Conservation (phyloP, 140 eudicot genomes). For the Cichorium intybus region DNA sequence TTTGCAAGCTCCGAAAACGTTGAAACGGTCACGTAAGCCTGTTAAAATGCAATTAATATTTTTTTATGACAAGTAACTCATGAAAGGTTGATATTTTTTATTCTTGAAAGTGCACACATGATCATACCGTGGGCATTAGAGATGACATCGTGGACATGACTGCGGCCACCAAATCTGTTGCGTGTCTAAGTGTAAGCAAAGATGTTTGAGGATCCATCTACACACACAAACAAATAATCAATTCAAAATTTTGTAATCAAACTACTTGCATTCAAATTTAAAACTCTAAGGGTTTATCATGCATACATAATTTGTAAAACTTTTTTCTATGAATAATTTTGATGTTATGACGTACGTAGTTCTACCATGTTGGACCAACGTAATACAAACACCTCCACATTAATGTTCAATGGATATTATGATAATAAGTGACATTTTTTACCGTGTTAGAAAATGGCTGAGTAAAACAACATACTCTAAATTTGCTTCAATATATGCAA, state of each 20-base stretch:
- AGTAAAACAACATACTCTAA: too few relatives aligned
- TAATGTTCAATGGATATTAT: too few relatives aligned
- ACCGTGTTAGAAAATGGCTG: too few relatives aligned
- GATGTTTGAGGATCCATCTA: slow-evolving; percentile 54
- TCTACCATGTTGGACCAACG: neutral
- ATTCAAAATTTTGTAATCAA: neutral
- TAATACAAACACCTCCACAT: too few relatives aligned
- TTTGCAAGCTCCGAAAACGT: slow-evolving; percentile 50
- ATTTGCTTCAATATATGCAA: neutral
- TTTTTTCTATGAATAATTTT: neutral
- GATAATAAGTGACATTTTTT: too few relatives aligned
- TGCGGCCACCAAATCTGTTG: slow-evolving; percentile 50
- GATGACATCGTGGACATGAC: slow-evolving; percentile 27
- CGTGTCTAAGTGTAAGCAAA: slow-evolving; percentile 40
- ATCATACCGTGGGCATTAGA: slow-evolving; percentile 46
- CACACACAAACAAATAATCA: slow-evolving; percentile 5
- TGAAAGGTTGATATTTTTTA: neutral
- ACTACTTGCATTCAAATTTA: neutral
- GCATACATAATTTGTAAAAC: too few relatives aligned
- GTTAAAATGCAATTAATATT: neutral
- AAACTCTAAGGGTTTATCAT: too few relatives aligned
- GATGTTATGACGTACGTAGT: neutral
- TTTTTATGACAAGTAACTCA: neutral
- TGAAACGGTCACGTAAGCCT: slow-evolving; percentile 39
- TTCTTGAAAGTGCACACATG: neutral